phyloP scores from a whole-genome alignment of 2,329 filamentous ascomycete genomes.

The Curvularia eragrostidis region DNA sequence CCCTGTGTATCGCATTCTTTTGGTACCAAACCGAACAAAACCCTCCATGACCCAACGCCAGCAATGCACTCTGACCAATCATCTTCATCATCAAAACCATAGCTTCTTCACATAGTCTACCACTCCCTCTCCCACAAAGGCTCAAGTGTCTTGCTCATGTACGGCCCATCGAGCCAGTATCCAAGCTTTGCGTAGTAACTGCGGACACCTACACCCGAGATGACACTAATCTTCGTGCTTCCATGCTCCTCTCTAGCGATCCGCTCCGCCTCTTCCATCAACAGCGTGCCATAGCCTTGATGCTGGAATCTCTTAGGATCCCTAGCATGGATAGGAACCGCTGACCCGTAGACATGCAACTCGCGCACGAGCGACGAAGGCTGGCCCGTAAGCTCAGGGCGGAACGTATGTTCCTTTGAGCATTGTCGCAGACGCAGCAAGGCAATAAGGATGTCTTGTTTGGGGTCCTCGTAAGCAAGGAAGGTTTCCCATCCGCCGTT shows the following conservation, averaged over 20 bases:
- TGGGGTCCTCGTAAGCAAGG: slow-evolving; percentile 95
- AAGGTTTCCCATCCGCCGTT: slow-evolving; percentile 99
- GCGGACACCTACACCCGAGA: slow-evolving; percentile 94
- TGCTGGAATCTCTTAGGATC: slow-evolving; percentile 98
- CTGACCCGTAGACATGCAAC: slow-evolving; percentile 94
- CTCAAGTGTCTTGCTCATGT: slow-evolving; percentile 55
- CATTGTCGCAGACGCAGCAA: slow-evolving; percentile 89
- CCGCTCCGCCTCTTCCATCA: slow-evolving; percentile 98
- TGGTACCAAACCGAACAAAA: background rate
- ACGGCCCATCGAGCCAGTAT: slow-evolving; percentile 91
- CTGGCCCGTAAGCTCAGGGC: slow-evolving; percentile 83
- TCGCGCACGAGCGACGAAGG: slow-evolving; percentile 92
- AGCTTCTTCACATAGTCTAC: slow-evolving; percentile 8
- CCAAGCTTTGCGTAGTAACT: slow-evolving; percentile 95
- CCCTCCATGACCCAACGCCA: slow-evolving; percentile 11
- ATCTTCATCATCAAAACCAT: background rate
- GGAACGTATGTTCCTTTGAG: slow-evolving; percentile 88
- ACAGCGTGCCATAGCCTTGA: slow-evolving; percentile 90
- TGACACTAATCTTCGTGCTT: slow-evolving; percentile 92
- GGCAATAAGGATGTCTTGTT: slow-evolving; percentile 96
- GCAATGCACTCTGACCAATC: slow-evolving; percentile 23
- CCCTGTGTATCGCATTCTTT: slow-evolving; percentile 1
- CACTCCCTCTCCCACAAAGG: slow-evolving; percentile 45
- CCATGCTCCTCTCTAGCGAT: slow-evolving; percentile 95
- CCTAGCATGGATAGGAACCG: slow-evolving; percentile 94